A percentile compares a stretch with the other conserved stretches of the same genome.
These are phyloP conservation scores for Calonectria fujianensis DNA, from an alignment of 2,329 filamentous ascomycete genomes.

Conservation along the genomic window DNA sequence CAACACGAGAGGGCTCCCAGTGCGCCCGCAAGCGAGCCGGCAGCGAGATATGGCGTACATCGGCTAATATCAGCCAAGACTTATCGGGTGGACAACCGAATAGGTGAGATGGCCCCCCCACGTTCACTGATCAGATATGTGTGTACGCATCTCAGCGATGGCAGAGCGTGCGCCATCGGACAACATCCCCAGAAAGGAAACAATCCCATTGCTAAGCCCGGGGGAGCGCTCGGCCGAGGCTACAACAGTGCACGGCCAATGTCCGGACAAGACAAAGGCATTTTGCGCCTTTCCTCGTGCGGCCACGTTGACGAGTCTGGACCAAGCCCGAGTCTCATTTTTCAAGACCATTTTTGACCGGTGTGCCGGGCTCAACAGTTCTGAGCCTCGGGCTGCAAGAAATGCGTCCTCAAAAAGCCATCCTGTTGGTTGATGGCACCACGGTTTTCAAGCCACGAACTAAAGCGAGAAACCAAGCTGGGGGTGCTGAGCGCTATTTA, in stretches of 20 bases:
- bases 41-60: conserved; percentile 49
- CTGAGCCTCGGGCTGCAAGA: conserved; percentile 27
- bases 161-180: conserved; percentile 45
- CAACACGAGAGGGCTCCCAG: conserved; percentile 38
- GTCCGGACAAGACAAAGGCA: conserved; percentile 11
- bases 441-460: conserved; percentile 43
- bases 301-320: conserved; percentile 37
- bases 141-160: conserved; percentile 39
- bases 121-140: conserved; percentile 45
- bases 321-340: conserved; percentile 42
- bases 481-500: conserved; percentile 31
- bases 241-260: conserved; percentile 13
- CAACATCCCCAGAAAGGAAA: conserved; percentile 49
- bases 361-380: conserved; percentile 33
- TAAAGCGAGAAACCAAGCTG: conserved; percentile 35
- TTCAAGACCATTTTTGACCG: conserved; percentile 21
- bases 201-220: conserved; percentile 39
- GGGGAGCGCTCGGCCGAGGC: conserved; percentile 30
- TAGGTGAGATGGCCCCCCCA: conserved; percentile 48
- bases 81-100: conserved; percentile 50
- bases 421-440: conserved; percentile 36
- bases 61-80: conserved; percentile 37
- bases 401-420: conserved; percentile 19
- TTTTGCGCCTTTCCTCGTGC: conserved; percentile 15
- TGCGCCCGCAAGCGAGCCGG: conserved; percentile 49